Conservation (phyloP, 2,329 filamentous ascomycete species). For the Thelonectria rubi region DNA sequence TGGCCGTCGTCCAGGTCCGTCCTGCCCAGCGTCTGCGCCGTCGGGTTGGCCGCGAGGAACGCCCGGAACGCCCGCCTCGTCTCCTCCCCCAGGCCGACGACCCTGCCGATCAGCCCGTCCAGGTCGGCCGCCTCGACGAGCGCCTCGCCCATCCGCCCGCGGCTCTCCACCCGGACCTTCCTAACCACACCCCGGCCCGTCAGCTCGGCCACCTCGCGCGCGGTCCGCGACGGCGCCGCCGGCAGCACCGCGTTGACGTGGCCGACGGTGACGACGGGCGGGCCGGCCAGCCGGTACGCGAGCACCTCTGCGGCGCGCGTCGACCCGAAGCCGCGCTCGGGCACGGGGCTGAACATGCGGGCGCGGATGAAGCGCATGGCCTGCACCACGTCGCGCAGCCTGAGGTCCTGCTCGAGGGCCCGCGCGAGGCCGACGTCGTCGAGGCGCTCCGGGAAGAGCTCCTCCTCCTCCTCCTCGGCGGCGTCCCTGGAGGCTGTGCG, state of each 20-base stretch:
- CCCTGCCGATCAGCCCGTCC: conserved; percentile 55
- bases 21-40: conserved; percentile 45
- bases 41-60: conserved; percentile 62
- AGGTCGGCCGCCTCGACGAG: conserved; percentile 68
- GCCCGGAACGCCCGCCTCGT: conserved; percentile 61
- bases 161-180: conserved; percentile 69
- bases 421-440: conserved; percentile 68
- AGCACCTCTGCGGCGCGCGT: conserved; percentile 70
- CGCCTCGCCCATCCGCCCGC: conserved; percentile 70
- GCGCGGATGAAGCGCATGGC: conserved; percentile 69
- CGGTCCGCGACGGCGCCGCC: conserved; percentile 68
- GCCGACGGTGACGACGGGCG: conserved; percentile 71
- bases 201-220: conserved; percentile 73
- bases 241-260: conserved; percentile 71
- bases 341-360: conserved; percentile 72
- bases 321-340: conserved; percentile 70
- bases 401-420: conserved; percentile 63
- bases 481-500: conserved; percentile 37
- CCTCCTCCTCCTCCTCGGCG: conserved; percentile 25
- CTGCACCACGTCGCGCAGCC: conserved; percentile 69
- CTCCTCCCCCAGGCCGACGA: conserved; percentile 50
- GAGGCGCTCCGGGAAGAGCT: conserved; percentile 57
- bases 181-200: conserved; percentile 65
- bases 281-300: conserved; percentile 66
- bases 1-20: conserved; percentile 55